Evolutionary conservation across 352 stramenopile species (phyloP).

Genomic region (Phytopythium helicoides): DNA sequence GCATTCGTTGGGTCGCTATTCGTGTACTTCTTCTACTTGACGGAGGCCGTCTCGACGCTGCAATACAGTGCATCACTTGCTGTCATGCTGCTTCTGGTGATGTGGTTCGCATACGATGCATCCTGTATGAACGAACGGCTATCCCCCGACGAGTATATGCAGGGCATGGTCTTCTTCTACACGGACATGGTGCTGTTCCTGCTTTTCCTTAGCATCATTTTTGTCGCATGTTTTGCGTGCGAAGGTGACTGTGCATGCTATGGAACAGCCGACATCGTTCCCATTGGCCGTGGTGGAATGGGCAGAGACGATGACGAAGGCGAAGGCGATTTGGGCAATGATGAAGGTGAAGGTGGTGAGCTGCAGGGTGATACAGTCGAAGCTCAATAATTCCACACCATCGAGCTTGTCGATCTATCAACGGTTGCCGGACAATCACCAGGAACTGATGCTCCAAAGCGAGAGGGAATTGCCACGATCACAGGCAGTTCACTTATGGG

Average conservation of each 20-base stretch:
- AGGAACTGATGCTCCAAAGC: too few relatives aligned
- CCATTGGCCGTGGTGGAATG: conserved; percentile 28
- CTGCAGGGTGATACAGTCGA: conserved; percentile 8
- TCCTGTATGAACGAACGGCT: conserved; percentile 77
- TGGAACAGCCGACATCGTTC: conserved; percentile 62
- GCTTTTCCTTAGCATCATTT: conserved; percentile 75
- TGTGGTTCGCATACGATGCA: conserved; percentile 80
- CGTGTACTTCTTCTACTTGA: conserved; percentile 62
- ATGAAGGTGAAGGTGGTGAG: conserved; percentile 24
- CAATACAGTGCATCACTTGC: conserved; percentile 56
- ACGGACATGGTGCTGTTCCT: conserved; percentile 82
- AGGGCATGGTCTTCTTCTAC: conserved; percentile 84
- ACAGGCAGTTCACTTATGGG: too few relatives aligned
- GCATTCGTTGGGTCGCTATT: conserved; percentile 56
- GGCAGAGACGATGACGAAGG: conserved; percentile 20
- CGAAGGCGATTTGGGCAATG: conserved; percentile 16
- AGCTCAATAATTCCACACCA: not conserved
- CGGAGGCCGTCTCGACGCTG: conserved; percentile 41
- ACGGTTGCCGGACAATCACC: too few relatives aligned
- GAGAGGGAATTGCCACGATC: too few relatives aligned
- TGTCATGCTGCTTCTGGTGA: conserved; percentile 61
- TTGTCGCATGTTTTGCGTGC: conserved; percentile 73
- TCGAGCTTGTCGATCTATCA: not conserved
- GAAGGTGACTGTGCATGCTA: conserved; percentile 76
- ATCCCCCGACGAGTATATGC: conserved; percentile 80